Evolutionary conservation across 805 yeast genomes (phyloP), one percentile per base, ranked within the genome.

Genomic region (Nematodospora valgi): DNA sequence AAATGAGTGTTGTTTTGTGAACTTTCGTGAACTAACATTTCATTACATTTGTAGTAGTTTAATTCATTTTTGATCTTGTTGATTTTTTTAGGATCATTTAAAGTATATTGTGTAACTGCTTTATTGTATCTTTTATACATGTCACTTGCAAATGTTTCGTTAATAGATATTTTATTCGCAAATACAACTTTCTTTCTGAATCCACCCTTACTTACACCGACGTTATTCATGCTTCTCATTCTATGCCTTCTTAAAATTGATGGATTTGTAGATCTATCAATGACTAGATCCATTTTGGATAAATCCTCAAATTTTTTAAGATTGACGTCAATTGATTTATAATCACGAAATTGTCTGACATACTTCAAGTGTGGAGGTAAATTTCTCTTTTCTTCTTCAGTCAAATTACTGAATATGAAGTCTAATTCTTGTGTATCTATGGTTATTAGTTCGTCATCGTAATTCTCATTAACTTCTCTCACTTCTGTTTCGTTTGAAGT

Each of bases 1-100:
- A 73, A 80, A 49, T 84, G 91, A 6, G 91, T 84, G 52, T 77
- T 73, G 20, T 60, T 56, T 37, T 67, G 70, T 24, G 86, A 78
- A 23, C 64, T 59, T 38, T 74, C 80, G 53, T 84, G 87, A 23
- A 84, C 83, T 24, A 64, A 56, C 94, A 84, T 84, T 37, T 76
- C 82, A 37, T 61, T 62, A 42, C 74, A 69, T 52, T 84, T 84
- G 59, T 62, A 82, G 17, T 66, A 61, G 49, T 84, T 84, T 47
- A 84, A 55, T 51, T 84, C 91, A 25, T 62, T 58, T 53, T 85
- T 77, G 45, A 84, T 78, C 34, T 66, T 68, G 43, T 68, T 70
- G 38, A 80, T 70, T 44, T 71, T 28, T 17, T 55, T 54, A 3
- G 79, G 75, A 37, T 75, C 74, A n/a, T 72, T 58, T 47, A 68